These are phyloP conservation scores for Penicillium canescens DNA, from an alignment of 495 filamentous ascomycete species.

Conservation along the genomic window DNA sequence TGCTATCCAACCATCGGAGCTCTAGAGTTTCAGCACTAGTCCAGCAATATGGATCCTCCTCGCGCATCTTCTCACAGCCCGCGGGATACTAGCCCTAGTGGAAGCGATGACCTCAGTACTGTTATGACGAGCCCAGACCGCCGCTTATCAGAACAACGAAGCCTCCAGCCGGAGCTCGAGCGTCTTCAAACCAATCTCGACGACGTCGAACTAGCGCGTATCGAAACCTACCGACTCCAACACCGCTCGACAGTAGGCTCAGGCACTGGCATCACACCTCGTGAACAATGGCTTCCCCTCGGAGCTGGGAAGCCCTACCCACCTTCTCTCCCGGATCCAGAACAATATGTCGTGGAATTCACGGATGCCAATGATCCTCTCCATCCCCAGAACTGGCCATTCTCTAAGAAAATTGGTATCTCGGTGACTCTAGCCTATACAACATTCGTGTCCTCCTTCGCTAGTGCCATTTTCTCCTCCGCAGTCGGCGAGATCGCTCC, in stretches of 20 bases:
- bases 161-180: conserved; percentile 11
- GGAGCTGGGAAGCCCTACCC: conserved; percentile 47
- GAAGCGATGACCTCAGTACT: conserved; percentile 10
- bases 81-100: neutral
- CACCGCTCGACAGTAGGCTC: conserved; percentile 38
- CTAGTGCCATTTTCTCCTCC: conserved; percentile 55
- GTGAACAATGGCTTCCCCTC: conserved; percentile 33
- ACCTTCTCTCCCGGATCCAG: conserved; percentile 39
- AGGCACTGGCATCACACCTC: conserved; percentile 15
- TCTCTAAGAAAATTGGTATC: conserved; percentile 20
- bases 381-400: conserved; percentile 55
- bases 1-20: neutral
- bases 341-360: conserved; percentile 57
- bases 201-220: conserved; percentile 33
- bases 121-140: conserved; percentile 1
- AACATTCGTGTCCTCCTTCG: conserved; percentile 54
- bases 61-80: conserved; percentile 1
- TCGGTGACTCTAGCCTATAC: conserved; percentile 43
- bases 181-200: conserved; percentile 25
- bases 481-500: conserved; percentile 37
- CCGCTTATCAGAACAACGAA: conserved; percentile 1
- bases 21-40: neutral
- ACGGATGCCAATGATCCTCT: conserved; percentile 49
- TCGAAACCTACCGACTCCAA: conserved; percentile 34
- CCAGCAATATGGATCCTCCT: conserved; percentile 10